Evolutionary conservation across 257 asterid species (phyloP).

Genomic region (Verbena officinalis): DNA sequence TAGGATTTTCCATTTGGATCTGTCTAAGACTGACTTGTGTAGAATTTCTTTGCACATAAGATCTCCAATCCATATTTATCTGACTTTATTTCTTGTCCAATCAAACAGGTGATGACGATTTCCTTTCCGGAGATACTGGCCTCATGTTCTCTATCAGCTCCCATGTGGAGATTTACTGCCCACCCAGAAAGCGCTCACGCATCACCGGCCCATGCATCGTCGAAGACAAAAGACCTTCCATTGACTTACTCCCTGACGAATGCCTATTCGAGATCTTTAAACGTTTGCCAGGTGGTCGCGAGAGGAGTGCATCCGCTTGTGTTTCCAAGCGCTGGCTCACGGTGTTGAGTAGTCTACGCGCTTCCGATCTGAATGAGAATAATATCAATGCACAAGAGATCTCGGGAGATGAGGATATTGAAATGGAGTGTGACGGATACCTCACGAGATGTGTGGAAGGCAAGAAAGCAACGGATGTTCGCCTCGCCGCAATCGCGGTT

Average conservation of each 20-base stretch:
- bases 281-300: slow-evolving; percentile 66
- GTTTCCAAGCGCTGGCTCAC: slow-evolving; percentile 91
- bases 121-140: slow-evolving; percentile 68
- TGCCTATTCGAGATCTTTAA: slow-evolving; percentile 89
- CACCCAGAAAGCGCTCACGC: slow-evolving; percentile 75
- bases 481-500: slow-evolving; percentile 89
- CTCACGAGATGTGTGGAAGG: slow-evolving; percentile 91
- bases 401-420: slow-evolving; percentile 53
- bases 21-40: background rate
- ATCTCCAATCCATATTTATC: slow-evolving; percentile 3
- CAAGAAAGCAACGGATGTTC: slow-evolving; percentile 83
- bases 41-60: slow-evolving; percentile 19
- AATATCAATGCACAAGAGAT: slow-evolving; percentile 32
- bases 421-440: slow-evolving; percentile 69
- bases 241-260: slow-evolving; percentile 80
- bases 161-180: slow-evolving; percentile 64
- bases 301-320: slow-evolving; percentile 76
- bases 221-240: slow-evolving; percentile 55
- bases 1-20: background rate
- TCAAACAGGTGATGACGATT: slow-evolving; percentile 84
- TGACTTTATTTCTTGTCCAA: slow-evolving; percentile 31
- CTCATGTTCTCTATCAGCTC: slow-evolving; percentile 60
- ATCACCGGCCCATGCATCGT: slow-evolving; percentile 49
- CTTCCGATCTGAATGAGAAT: slow-evolving; percentile 43
- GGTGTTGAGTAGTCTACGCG: slow-evolving; percentile 60